Conservation (phyloP, 139 green algal genomes). For the Coelastrella sp. region DNA sequence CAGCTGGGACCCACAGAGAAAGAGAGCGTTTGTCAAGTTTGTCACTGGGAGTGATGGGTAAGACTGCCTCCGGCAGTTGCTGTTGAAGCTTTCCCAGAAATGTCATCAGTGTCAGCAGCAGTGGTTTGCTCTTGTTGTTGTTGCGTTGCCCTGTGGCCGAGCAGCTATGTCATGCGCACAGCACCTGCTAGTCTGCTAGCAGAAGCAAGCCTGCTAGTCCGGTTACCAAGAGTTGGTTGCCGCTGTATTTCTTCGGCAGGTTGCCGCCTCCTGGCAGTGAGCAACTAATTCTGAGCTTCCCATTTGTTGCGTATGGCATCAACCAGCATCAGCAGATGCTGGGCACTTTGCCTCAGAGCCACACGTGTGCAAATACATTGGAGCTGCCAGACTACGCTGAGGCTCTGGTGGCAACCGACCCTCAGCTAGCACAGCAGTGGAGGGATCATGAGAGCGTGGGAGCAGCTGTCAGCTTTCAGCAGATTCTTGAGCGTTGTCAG, state of each 20-base stretch:
- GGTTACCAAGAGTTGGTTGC: too few relatives aligned
- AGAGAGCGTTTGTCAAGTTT: slow-evolving; percentile 65
- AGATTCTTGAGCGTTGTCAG: not conserved
- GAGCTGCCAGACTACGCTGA: slow-evolving; percentile 82
- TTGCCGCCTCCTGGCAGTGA: slow-evolving; percentile 60
- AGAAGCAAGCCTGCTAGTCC: too few relatives aligned
- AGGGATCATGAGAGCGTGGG: too few relatives aligned
- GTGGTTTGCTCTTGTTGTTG: too few relatives aligned
- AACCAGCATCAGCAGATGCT: slow-evolving; percentile 58
- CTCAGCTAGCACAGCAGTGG: slow-evolving; percentile 12
- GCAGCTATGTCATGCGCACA: too few relatives aligned
- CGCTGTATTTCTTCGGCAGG: not conserved
- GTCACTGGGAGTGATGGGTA: slow-evolving; percentile 61
- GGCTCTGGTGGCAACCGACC: slow-evolving; percentile 48
- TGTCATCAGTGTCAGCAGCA: not conserved
- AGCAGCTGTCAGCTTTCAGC: too few relatives aligned
- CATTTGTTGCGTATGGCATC: slow-evolving; percentile 65
- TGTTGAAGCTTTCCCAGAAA: not conserved
- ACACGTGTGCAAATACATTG: slow-evolving; percentile 65
- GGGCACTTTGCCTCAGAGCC: slow-evolving; percentile 72
- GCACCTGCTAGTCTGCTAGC: too few relatives aligned
- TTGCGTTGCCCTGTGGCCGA: too few relatives aligned
- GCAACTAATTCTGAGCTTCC: slow-evolving; percentile 64
- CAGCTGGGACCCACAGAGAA: slow-evolving; percentile 46
- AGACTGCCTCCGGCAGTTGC: not conserved